Evolutionary conservation across 2,329 filamentous ascomycete species (phyloP).

Genomic region (Sphaerulina musiva): DNA sequence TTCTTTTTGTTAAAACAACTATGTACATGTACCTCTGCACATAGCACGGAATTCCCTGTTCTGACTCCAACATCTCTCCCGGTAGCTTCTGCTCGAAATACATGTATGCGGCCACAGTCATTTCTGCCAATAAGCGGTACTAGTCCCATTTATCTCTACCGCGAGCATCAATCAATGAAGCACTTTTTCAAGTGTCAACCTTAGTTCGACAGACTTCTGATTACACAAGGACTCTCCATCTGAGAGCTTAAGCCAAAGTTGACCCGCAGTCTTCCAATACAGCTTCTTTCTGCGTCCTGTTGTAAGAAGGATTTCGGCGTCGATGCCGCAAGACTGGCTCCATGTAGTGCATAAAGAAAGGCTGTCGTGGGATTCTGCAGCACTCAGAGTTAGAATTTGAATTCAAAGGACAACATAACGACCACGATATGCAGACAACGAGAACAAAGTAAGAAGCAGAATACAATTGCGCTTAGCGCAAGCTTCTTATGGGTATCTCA

Average conservation of each 20-base stretch:
- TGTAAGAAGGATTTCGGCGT: neutral
- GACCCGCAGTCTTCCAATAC: conserved; percentile 11
- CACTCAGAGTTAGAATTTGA: neutral
- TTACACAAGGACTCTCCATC: conserved; percentile 18
- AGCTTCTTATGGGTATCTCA: conserved; percentile 7
- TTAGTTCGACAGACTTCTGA: conserved; percentile 11
- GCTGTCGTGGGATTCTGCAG: neutral
- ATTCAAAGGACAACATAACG: neutral
- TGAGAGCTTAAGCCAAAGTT: conserved; percentile 10
- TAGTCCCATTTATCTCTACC: conserved; percentile 10
- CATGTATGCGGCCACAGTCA: conserved; percentile 15
- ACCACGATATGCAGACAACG: neutral
- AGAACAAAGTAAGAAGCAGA: neutral
- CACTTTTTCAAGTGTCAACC: conserved; percentile 6
- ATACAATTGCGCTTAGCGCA: neutral
- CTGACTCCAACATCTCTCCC: neutral
- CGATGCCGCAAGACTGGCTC: conserved; percentile 10
- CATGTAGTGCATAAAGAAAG: conserved; percentile 18
- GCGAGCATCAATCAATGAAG: conserved; percentile 13
- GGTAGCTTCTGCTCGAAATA: conserved; percentile 7
- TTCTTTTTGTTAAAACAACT: neutral
- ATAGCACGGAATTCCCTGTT: too few relatives aligned
- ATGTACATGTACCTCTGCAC: conserved; percentile 11
- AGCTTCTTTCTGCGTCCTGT: conserved; percentile 11
- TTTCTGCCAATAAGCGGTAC: conserved; percentile 14